Evolutionary conservation across 257 asterid species (phyloP).

Genomic region (Knoxia roxburghii): DNA sequence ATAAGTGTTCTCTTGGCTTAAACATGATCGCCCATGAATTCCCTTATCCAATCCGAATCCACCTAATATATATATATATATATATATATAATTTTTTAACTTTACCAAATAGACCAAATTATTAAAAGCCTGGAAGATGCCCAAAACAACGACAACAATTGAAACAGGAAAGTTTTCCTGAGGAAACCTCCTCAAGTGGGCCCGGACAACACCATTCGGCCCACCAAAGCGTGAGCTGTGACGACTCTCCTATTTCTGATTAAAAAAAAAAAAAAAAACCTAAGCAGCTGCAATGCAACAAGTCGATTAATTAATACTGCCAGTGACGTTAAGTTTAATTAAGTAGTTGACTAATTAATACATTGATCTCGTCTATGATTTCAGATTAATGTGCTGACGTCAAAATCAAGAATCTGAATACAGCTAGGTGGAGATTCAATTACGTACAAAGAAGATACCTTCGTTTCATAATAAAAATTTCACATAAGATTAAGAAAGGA

Average conservation of each 20-base stretch:
- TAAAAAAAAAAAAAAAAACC: no score
- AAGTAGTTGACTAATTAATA: no score
- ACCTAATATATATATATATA: no score
- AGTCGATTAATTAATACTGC: not conserved
- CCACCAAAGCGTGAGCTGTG: not conserved
- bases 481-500: no score
- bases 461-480: no score
- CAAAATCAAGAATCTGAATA: not conserved
- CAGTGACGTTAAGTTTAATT: not conserved
- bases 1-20: not conserved
- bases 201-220: not conserved
- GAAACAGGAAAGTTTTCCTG: not conserved
- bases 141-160: not conserved
- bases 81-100: no score
- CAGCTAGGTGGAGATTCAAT: not conserved
- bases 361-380: not conserved
- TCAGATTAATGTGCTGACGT: not conserved
- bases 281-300: not conserved
- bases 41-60: no score
- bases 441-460: no score
- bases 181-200: no score
- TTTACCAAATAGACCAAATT: not conserved
- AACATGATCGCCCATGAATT: conserved; percentile 1
- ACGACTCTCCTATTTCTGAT: not conserved
- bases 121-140: conserved; percentile 5